Evolutionary conservation across 2,329 filamentous ascomycete species (phyloP).

Genomic region (Sporothrix curviconia): DNA sequence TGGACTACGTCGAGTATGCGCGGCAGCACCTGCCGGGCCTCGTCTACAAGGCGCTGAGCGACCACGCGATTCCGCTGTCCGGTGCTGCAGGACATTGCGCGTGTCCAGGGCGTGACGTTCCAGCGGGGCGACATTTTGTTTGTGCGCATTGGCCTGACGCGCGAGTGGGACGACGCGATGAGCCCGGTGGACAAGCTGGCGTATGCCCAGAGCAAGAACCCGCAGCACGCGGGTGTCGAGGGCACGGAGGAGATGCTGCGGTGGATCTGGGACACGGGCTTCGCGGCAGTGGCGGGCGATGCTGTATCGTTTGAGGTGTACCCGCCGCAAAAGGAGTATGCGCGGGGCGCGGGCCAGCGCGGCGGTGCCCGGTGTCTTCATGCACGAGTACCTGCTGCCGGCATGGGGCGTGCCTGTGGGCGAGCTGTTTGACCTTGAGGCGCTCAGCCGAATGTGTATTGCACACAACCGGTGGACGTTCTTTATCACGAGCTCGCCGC

Average conservation of each 20-base stretch:
- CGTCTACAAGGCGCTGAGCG: slow-evolving; percentile 31
- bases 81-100: slow-evolving; percentile 30
- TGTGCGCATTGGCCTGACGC: slow-evolving; percentile 38
- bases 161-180: slow-evolving; percentile 41
- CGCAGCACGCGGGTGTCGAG: slow-evolving; percentile 34
- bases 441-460: slow-evolving; percentile 26
- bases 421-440: slow-evolving; percentile 17
- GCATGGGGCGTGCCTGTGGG: slow-evolving; percentile 16
- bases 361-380: slow-evolving; percentile 19
- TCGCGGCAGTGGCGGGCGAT: slow-evolving; percentile 40
- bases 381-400: slow-evolving; percentile 17
- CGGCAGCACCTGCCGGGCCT: slow-evolving; percentile 21
- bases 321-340: slow-evolving; percentile 32
- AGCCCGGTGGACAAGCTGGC: slow-evolving; percentile 24
- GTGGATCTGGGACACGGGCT: slow-evolving; percentile 42
- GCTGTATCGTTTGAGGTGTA: slow-evolving; percentile 26
- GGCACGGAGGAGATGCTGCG: slow-evolving; percentile 31
- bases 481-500: slow-evolving; percentile 36
- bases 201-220: slow-evolving; percentile 18
- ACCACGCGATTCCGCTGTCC: slow-evolving; percentile 30
- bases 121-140: slow-evolving; percentile 47
- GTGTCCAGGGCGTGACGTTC: slow-evolving; percentile 38
- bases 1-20: slow-evolving; percentile 43
- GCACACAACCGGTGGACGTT: slow-evolving; percentile 42
- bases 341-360: slow-evolving; percentile 2